These are phyloP conservation scores for Hemisphaericaspora xylofermentans DNA, from an alignment of 1,139 yeast genomes.

Conservation along the genomic window DNA sequence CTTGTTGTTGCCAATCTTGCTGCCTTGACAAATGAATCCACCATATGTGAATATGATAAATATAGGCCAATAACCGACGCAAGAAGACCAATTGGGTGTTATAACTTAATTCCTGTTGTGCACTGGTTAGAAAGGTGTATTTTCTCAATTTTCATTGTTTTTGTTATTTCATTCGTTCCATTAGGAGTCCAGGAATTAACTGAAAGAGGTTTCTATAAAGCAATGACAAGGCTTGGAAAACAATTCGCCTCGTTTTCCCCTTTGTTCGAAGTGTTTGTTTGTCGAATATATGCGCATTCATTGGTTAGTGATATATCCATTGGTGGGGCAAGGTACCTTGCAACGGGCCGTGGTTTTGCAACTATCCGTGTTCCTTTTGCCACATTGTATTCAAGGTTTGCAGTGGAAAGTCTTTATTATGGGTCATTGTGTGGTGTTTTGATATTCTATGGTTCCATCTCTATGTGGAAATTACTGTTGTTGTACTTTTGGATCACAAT, in stretches of 20 bases:
- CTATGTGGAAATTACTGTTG: slow-evolving; percentile 49
- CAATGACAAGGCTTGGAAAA: slow-evolving; percentile 41
- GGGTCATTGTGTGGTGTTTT: slow-evolving; percentile 40
- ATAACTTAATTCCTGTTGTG: slow-evolving; percentile 48
- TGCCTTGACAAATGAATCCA: slow-evolving; percentile 43
- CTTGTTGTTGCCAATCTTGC: slow-evolving; percentile 49
- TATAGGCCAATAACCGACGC: slow-evolving; percentile 49
- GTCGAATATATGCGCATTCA: slow-evolving; percentile 50
- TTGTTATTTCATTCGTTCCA: slow-evolving; percentile 51
- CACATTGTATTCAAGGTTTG: slow-evolving; percentile 45
- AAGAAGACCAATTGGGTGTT: slow-evolving; percentile 45
- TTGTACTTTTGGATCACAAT: slow-evolving; percentile 52
- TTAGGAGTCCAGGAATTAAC: slow-evolving; percentile 51
- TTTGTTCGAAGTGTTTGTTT: slow-evolving; percentile 53
- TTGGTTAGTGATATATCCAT: slow-evolving; percentile 46
- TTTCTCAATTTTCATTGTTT: slow-evolving; percentile 49
- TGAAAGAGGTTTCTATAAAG: slow-evolving; percentile 49
- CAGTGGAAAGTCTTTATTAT: slow-evolving; percentile 45
- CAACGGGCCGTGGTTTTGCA: slow-evolving; percentile 58
- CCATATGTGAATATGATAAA: slow-evolving; percentile 47
- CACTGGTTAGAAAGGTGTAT: slow-evolving; percentile 52
- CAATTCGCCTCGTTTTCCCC: slow-evolving; percentile 54
- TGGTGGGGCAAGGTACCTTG: slow-evolving; percentile 56
- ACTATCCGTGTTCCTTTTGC: slow-evolving; percentile 47
- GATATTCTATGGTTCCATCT: slow-evolving; percentile 41